These are phyloP conservation scores for Lyophyllum shimeji DNA, from an alignment of 768 basidiomycete genomes.

Conservation along the genomic window DNA sequence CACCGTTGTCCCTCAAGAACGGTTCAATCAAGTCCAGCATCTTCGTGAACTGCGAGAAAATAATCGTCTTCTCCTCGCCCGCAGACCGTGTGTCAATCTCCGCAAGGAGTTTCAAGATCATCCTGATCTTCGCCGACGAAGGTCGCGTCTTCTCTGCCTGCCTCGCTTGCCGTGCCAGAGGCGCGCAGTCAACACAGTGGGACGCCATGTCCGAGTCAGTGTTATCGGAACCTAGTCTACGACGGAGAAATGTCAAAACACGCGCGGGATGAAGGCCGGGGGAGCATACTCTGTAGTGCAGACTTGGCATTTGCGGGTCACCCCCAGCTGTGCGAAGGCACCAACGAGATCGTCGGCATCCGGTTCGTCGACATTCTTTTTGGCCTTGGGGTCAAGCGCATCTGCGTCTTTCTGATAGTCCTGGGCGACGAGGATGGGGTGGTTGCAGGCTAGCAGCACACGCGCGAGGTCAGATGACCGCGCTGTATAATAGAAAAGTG, in stretches of 20 bases:
- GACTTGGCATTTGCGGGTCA: conserved; percentile 74
- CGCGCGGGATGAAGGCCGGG: background rate
- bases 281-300: conserved; percentile 61
- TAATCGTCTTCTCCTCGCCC: conserved; percentile 85
- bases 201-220: conserved; percentile 37
- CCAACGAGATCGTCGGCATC: conserved; percentile 76
- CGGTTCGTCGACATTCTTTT: conserved; percentile 50
- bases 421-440: conserved; percentile 78
- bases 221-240: conserved; percentile 39
- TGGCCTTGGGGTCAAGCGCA: conserved; percentile 66
- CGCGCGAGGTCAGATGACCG: background rate
- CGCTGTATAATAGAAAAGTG: background rate
- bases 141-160: conserved; percentile 56
- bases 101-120: conserved; percentile 70
- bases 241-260: conserved; percentile 4
- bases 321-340: conserved; percentile 68
- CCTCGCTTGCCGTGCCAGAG: conserved; percentile 48
- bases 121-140: conserved; percentile 84
- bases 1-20: conserved; percentile 66
- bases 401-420: conserved; percentile 74
- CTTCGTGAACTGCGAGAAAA: conserved; percentile 92
- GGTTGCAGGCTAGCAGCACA: conserved; percentile 72
- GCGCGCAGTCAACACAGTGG: conserved; percentile 61
- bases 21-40: conserved; percentile 87
- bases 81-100: conserved; percentile 60